Conservation (phyloP, 495 filamentous ascomycete species). For the Talaromyces thailandensis region DNA sequence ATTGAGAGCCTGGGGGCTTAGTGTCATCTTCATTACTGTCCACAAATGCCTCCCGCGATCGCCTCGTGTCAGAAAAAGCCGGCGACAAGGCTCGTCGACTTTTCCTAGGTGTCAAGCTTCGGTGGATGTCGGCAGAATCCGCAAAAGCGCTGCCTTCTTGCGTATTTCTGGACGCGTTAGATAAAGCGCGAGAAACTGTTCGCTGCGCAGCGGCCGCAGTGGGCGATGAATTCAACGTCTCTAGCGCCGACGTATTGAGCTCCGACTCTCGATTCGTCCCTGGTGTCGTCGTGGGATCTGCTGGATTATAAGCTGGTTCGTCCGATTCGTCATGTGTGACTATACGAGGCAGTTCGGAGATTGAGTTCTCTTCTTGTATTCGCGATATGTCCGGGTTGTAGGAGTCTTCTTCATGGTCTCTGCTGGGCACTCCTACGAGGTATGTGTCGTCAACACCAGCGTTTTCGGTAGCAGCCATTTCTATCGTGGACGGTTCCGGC, state of each 20-base stretch:
- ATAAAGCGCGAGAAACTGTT: conserved; percentile 42
- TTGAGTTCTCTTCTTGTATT: conserved; percentile 7
- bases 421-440: conserved; percentile 24
- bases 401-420: background rate
- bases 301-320: conserved; percentile 14
- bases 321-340: conserved; percentile 26
- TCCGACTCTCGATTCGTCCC: conserved; percentile 13
- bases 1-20: conserved; percentile 18
- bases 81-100: conserved; percentile 7
- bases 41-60: conserved; percentile 22
- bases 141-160: conserved; percentile 10
- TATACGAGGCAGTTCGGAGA: conserved; percentile 21
- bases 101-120: conserved; percentile 2
- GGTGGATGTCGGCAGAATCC: background rate
- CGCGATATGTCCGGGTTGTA: background rate
- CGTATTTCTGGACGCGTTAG: conserved; percentile 28
- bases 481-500: conserved; percentile 40
- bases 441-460: conserved; percentile 35
- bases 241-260: conserved; percentile 47
- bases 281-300: conserved; percentile 14
- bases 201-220: conserved; percentile 54
- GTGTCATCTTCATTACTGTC: conserved; percentile 20
- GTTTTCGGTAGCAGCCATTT: conserved; percentile 18
- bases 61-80: conserved; percentile 8
- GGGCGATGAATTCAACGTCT: conserved; percentile 57